Conservation (phyloP, 352 stramenopile species). For the Pythium oligandrum region DNA sequence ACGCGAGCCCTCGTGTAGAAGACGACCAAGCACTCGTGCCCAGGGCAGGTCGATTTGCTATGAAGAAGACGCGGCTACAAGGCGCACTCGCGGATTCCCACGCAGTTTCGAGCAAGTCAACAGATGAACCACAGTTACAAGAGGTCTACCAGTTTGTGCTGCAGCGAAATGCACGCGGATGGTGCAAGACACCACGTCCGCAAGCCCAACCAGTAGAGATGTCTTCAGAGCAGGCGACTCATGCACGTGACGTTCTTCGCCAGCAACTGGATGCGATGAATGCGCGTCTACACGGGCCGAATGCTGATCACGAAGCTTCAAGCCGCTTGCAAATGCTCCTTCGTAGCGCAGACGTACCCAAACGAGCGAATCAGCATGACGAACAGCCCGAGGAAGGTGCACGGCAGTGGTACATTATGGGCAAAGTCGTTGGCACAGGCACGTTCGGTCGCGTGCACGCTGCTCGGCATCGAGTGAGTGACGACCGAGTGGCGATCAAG, state of each 20-base stretch:
- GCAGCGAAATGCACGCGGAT: too few species aligned
- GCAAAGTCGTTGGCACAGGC: conserved; percentile 40
- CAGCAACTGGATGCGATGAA: background rate
- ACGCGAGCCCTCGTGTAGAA: too few species aligned
- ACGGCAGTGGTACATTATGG: conserved; percentile 35
- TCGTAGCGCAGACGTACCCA: too few species aligned
- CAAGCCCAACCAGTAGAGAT: too few species aligned
- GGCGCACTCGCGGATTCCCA: conserved; percentile 15
- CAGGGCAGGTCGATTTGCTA: background rate
- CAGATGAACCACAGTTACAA: too few species aligned
- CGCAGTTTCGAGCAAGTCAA: background rate
- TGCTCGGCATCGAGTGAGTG: conserved; percentile 38
- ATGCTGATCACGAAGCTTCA: conserved; percentile 1
- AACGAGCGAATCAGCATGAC: too few species aligned
- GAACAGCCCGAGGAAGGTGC: conserved; percentile 1
- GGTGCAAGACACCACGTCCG: too few species aligned
- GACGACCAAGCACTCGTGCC: too few species aligned
- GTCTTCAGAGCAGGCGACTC: background rate
- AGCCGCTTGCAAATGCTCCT: background rate
- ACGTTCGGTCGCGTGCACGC: conserved; percentile 50
- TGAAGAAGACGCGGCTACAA: conserved; percentile 16
- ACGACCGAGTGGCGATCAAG: conserved; percentile 51
- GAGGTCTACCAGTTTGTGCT: too few species aligned
- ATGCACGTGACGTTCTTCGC: background rate
- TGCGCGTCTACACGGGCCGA: too few species aligned